Percentiles rank a stretch among this genome's conserved stretches.
Evolutionary conservation across 371 early-diverging fungal genomes (phyloP).

Genomic region (Mortierella sp.): DNA sequence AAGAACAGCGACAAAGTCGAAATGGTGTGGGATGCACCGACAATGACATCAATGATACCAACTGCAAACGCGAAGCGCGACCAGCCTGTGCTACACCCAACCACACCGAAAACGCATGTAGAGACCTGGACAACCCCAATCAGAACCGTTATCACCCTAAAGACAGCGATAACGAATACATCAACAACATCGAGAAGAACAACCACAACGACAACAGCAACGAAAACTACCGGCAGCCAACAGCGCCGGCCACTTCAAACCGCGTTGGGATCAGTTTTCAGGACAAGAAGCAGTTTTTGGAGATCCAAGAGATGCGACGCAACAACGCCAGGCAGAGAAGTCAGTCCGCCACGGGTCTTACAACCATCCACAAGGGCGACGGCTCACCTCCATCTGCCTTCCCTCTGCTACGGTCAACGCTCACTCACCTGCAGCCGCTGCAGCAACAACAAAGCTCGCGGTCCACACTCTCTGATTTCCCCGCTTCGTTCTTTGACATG

Average conservation of each 20-base stretch:
- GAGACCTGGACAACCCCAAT: too few species aligned
- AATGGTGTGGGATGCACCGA: too few species aligned
- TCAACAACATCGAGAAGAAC: slow-evolving; percentile 6
- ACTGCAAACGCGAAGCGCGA: too few species aligned
- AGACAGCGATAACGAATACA: neutral
- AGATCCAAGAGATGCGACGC: slow-evolving; percentile 15
- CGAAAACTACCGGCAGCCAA: neutral
- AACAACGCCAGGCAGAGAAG: slow-evolving; percentile 1
- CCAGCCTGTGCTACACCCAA: too few species aligned
- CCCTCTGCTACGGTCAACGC: neutral
- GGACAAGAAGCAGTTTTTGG: slow-evolving; percentile 14
- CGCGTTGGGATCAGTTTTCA: slow-evolving; percentile 5
- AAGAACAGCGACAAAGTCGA: too few species aligned
- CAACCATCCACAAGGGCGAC: neutral
- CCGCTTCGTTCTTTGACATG: too few species aligned
- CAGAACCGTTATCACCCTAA: neutral
- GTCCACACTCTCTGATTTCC: too few species aligned
- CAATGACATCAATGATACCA: too few species aligned
- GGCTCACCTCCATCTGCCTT: neutral
- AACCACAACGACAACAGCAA: slow-evolving; percentile 1
- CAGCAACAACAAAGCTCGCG: too few species aligned
- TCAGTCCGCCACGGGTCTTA: too few species aligned
- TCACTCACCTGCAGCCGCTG: neutral
- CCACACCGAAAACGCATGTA: too few species aligned
- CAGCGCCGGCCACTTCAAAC: too few species aligned